Conservation (phyloP, 164 flowering plant species). For the Macadamia integrifolia region DNA sequence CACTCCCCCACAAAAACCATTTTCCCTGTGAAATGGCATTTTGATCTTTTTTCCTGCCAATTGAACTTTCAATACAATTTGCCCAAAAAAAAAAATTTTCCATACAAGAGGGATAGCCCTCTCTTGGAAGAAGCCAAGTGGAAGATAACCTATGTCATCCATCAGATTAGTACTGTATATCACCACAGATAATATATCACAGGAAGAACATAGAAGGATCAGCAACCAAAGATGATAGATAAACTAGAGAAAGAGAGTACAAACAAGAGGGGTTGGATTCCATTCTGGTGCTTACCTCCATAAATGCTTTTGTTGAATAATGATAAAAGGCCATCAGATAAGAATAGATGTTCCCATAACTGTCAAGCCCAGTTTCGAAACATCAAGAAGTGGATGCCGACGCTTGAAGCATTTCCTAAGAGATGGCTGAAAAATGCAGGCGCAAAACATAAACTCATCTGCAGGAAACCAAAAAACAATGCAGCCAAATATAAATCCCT, state of each 20-base stretch:
- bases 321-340: no score
- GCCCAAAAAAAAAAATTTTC: no score
- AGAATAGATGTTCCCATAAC: conserved; percentile 55
- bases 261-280: no score
- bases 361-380: conserved; percentile 60
- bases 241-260: no score
- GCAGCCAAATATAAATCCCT: background rate
- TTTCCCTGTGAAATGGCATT: no score
- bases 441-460: conserved; percentile 97
- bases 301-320: no score
- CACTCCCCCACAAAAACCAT: no score
- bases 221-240: no score
- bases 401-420: conserved; percentile 64
- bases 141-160: conserved; percentile 61
- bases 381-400: conserved; percentile 53
- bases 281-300: no score
- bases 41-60: no score
- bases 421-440: conserved; percentile 92
- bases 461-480: conserved; percentile 17
- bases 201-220: background rate
- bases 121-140: conserved; percentile 93
- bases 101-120: conserved; percentile 40
- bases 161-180: conserved; percentile 2
- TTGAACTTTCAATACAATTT: no score
- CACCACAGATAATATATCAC: background rate